These are phyloP conservation scores for Rossbeevera mucosa DNA, from an alignment of 768 basidiomycete species.

Conservation along the genomic window DNA sequence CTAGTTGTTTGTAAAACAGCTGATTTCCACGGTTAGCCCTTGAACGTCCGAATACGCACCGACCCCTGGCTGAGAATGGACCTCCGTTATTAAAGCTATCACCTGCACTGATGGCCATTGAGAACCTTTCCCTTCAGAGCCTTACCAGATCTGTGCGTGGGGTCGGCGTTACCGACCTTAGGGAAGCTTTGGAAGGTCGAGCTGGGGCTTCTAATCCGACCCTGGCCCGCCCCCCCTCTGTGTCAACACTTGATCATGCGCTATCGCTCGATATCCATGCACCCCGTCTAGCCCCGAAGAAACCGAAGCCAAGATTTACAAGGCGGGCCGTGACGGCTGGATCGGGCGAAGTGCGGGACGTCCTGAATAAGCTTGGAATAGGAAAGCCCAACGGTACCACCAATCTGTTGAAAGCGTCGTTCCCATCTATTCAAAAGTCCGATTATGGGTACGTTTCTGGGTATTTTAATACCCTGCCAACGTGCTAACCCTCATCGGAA, in stretches of 20 bases:
- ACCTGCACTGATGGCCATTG: conserved; percentile 84
- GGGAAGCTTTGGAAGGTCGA: conserved; percentile 85
- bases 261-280: conserved; percentile 43
- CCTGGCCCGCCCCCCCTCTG: conserved; percentile 61
- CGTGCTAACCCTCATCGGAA: conserved; percentile 2
- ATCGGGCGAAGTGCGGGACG: conserved; percentile 72
- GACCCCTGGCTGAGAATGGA: conserved; percentile 64
- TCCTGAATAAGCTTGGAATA: conserved; percentile 78
- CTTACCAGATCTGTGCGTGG: conserved; percentile 72
- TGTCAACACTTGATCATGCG: conserved; percentile 72
- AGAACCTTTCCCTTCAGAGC: conserved; percentile 85
- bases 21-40: conserved; percentile 38
- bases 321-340: conserved; percentile 47
- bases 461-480: neutral
- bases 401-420: conserved; percentile 66
- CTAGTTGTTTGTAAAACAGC: conserved; percentile 11
- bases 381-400: conserved; percentile 61
- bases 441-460: conserved; percentile 35
- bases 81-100: conserved; percentile 77
- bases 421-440: conserved; percentile 49
- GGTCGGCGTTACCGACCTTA: conserved; percentile 82
- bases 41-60: conserved; percentile 49
- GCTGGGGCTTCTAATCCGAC: conserved; percentile 78
- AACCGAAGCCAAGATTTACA: conserved; percentile 54
- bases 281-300: conserved; percentile 42